Evolutionary conservation across 345 rosid species (phyloP), one percentile per base, ranked within the genome.

Genomic region (Iberis pinnata): DNA sequence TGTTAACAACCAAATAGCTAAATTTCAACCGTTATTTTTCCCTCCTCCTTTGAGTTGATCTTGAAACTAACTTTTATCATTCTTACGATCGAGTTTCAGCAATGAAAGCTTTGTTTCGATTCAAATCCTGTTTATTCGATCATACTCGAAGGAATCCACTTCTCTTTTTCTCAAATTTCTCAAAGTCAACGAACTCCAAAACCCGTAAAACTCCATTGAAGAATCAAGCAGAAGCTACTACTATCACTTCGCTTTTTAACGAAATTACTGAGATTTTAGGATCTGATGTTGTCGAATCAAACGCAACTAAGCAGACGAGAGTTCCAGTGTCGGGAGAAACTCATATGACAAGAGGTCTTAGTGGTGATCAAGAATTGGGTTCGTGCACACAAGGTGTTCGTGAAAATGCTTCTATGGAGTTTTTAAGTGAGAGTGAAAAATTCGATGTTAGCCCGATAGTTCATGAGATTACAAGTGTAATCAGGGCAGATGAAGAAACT

Each of bases 261-360:
- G 81, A 83, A 40, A 86, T 89, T 14, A 66, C 81, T 8, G 72
- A 70, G 4, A 77, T 86, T 61, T 43, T 79, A 22, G 89, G 95
- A 12, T 44, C 65, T 11, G 77, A 68, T 43, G 46, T 26, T 19
- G 37, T 76, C 11, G n/a, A 53, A 35, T 17, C 76, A 1, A 70
- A 73, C 45, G 33, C 58, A 29, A 63, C 51, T 24, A 70, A 32
- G 25, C 58, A 56, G 49, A 33, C 40, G 58, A 76, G 69, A 58
- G 8, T 74, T 65, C 56, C 57, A 6, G 11, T 50, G 12, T 57
- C 68, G 2, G 15, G 45, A 43, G 69, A 41, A 69, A 16, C 69
- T 45, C 27, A 56, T 3, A n/a, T n/a, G 31, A 3, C 5, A 8
- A 18, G 7, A 25, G 0, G 1, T 18, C 53, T 0, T 9, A 6